These are phyloP conservation scores for Fusarium hostae DNA, from an alignment of 2,329 filamentous ascomycete species.

Conservation along the genomic window DNA sequence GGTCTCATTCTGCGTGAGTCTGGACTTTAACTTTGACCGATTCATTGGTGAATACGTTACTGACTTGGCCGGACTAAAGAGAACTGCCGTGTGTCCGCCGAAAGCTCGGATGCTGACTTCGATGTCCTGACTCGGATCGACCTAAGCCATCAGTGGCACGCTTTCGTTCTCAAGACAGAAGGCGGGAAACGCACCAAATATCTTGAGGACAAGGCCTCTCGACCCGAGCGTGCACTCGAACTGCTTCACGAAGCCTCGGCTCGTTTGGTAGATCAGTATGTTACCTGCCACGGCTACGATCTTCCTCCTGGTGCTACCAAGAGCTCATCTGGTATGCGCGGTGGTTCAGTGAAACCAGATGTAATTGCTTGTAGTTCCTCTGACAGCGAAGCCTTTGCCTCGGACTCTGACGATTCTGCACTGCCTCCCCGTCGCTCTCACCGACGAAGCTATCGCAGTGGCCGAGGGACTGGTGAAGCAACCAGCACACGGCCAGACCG, in stretches of 20 bases:
- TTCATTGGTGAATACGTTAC: neutral
- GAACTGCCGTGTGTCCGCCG: conserved; percentile 45
- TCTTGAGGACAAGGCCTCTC: conserved; percentile 48
- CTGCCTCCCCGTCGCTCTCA: conserved; percentile 14
- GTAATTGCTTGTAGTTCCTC: conserved; percentile 39
- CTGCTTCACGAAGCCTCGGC: conserved; percentile 53
- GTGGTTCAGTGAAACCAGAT: conserved; percentile 24
- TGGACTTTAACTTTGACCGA: neutral
- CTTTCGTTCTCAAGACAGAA: conserved; percentile 43
- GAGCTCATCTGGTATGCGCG: conserved; percentile 12
- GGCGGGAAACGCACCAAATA: conserved; percentile 43
- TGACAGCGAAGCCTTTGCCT: conserved; percentile 33
- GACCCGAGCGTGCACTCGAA: conserved; percentile 49
- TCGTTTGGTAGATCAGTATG: conserved; percentile 49
- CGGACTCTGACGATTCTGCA: conserved; percentile 41
- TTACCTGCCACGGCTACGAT: conserved; percentile 50
- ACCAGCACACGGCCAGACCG: conserved; percentile 14
- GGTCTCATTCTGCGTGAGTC: conserved; percentile 26
- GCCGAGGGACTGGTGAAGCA: conserved; percentile 21
- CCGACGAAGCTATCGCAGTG: conserved; percentile 25
- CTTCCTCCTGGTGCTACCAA: conserved; percentile 29
- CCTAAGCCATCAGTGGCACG: conserved; percentile 40
- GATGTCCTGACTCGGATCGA: conserved; percentile 42
- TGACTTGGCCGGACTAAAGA: conserved; percentile 30
- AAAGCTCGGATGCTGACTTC: conserved; percentile 34